phyloP scores from a whole-genome alignment of 805 yeast species.

The Cyberlindnera petersonii region DNA sequence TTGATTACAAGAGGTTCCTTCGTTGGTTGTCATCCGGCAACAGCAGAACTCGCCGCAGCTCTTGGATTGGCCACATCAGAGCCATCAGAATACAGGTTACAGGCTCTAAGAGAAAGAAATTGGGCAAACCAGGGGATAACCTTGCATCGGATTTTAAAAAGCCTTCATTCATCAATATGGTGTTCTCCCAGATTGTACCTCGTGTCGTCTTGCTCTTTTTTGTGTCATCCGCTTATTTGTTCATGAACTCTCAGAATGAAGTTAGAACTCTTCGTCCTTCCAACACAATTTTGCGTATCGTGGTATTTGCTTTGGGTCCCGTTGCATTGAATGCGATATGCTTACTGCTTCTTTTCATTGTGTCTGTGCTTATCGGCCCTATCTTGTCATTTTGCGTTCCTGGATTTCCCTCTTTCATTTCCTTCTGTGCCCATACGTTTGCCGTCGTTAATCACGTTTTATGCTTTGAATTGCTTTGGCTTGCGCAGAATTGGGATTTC shows the following conservation, averaged over 20 bases:
- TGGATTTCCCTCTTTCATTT: constrained; percentile 45
- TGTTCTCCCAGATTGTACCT: constrained; percentile 40
- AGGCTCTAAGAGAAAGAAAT: constrained; percentile 48
- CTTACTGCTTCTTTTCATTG: constrained; percentile 35
- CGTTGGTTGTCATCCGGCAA: constrained; percentile 47
- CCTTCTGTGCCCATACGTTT: constrained; percentile 45
- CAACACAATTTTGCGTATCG: constrained; percentile 41
- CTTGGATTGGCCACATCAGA: constrained; percentile 49
- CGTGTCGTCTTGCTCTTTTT: constrained; percentile 33
- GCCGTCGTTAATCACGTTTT: constrained; percentile 45
- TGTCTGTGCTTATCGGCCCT: constrained; percentile 49
- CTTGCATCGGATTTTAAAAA: constrained; percentile 42
- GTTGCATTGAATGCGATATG: constrained; percentile 40
- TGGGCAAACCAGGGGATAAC: constrained; percentile 36
- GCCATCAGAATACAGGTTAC: constrained; percentile 49
- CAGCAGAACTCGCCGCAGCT: constrained; percentile 30
- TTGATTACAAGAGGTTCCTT: constrained; percentile 51
- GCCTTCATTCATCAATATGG: constrained; percentile 44
- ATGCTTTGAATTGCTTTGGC: constrained; percentile 51
- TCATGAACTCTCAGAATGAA: constrained; percentile 52
- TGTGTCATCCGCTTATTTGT: constrained; percentile 45
- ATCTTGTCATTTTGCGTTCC: constrained; percentile 36
- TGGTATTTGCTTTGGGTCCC: constrained; percentile 45
- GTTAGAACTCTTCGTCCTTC: constrained; percentile 32
- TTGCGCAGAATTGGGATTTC: constrained; percentile 54